Evolutionary conservation across 305 asterid species (phyloP).

Genomic region (Stenogyne calaminthoides): DNA sequence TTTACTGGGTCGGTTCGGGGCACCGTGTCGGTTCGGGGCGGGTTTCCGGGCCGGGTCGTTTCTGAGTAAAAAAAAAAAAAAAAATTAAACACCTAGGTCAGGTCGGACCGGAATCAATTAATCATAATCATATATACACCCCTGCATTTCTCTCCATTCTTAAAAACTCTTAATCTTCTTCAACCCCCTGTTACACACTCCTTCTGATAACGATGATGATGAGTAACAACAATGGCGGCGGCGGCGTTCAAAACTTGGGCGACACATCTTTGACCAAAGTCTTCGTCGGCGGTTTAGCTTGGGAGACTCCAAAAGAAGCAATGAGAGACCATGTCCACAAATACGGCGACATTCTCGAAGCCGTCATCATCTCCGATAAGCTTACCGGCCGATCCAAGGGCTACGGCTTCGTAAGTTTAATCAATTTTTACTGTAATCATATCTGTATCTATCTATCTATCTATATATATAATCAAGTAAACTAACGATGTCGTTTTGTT

Average conservation of each 20-base stretch:
- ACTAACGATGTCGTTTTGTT: background rate
- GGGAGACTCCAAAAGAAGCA: constrained; percentile 93
- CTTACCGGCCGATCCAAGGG: constrained; percentile 97
- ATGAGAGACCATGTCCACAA: constrained; percentile 72
- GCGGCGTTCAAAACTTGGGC: constrained; percentile 36
- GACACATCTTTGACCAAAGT: constrained; percentile 83
- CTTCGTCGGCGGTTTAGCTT: constrained; percentile 93
- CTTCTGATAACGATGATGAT: constrained; percentile 40
- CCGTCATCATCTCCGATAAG: constrained; percentile 93
- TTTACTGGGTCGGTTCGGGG: too few species aligned
- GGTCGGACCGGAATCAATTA: too few species aligned
- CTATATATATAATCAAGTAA: too few species aligned
- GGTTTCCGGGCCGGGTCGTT: too few species aligned
- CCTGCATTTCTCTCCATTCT: constrained; percentile 15
- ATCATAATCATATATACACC: constrained; percentile 10
- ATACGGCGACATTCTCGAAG: constrained; percentile 87
- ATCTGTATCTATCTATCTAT: background rate
- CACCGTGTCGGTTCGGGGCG: too few species aligned
- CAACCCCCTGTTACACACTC: constrained; percentile 1
- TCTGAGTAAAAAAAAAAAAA: too few species aligned
- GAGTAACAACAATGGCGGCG: constrained; percentile 38
- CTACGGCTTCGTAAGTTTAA: constrained; percentile 85
- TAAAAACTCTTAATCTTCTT: constrained; percentile 19
- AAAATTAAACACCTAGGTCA: too few species aligned
- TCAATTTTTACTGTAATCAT: too few species aligned